A percentile compares a stretch with the other conserved stretches of the same genome.
These are phyloP conservation scores for Nepenthes mirabilis DNA, from an alignment of 148 eudicot genomes.

Conservation along the genomic window DNA sequence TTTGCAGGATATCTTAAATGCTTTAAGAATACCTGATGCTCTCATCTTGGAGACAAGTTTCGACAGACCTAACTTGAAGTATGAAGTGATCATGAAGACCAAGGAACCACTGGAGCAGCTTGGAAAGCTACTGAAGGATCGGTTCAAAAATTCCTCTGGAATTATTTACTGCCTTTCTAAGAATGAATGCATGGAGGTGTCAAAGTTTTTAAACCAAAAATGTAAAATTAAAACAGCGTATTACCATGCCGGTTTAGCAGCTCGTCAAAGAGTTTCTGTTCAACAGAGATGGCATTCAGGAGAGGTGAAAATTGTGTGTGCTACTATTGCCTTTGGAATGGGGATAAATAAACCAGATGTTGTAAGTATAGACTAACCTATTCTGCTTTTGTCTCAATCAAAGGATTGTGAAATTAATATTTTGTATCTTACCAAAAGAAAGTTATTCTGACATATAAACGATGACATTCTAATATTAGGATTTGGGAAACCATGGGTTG, in stretches of 20 bases:
- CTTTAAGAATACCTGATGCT: constrained; percentile 79
- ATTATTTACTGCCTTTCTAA: constrained; percentile 98
- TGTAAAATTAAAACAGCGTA: constrained; percentile 74
- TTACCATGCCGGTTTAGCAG: constrained; percentile 96
- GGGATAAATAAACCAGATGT: constrained; percentile 98
- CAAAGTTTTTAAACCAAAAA: constrained; percentile 65
- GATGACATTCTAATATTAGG: background rate
- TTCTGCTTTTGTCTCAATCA: background rate
- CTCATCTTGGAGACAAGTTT: constrained; percentile 84
- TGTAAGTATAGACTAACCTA: constrained; percentile 37
- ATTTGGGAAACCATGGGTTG: background rate
- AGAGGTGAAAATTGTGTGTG: constrained; percentile 93
- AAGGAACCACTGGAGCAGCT: constrained; percentile 79
- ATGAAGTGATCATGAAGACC: constrained; percentile 73
- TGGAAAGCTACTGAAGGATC: constrained; percentile 55
- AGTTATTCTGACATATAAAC: background rate
- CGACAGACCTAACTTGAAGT: constrained; percentile 89
- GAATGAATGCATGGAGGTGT: constrained; percentile 87
- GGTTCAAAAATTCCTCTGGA: constrained; percentile 59
- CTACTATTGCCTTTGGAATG: constrained; percentile 99
- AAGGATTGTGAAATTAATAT: background rate
- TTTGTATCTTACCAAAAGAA: background rate
- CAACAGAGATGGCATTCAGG: constrained; percentile 92
- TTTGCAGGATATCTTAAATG: constrained; percentile 73
- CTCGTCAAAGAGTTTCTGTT: constrained; percentile 73